Conservation (phyloP, 2,329 filamentous ascomycete genomes). For the Orbilia oligospora region DNA sequence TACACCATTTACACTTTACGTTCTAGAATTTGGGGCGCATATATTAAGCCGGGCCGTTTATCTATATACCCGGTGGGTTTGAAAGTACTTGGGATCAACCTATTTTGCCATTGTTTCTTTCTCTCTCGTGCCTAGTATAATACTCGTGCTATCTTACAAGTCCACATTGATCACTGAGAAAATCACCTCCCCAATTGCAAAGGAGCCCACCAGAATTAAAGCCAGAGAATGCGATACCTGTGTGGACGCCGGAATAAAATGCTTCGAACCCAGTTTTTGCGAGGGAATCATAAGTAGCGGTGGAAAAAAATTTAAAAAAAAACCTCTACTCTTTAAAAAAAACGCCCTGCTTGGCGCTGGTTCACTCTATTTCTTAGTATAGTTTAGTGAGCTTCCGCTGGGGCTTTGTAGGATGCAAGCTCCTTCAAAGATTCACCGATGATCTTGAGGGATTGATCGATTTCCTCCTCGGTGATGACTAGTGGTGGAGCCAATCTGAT, state of each 20-base stretch:
- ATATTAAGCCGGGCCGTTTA: background rate
- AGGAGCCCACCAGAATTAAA: constrained; percentile 20
- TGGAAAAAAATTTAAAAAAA: background rate
- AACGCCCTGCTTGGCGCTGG: too few relatives aligned
- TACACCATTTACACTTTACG: background rate
- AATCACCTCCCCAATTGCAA: background rate
- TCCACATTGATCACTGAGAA: constrained; percentile 9
- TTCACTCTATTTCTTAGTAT: background rate
- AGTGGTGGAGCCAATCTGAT: constrained; percentile 97
- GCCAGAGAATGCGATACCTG: constrained; percentile 18
- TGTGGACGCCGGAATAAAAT: constrained; percentile 28
- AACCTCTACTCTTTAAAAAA: too few relatives aligned
- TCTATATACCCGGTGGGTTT: background rate
- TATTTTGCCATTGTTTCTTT: background rate
- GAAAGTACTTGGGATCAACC: background rate
- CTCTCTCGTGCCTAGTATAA: constrained; percentile 22
- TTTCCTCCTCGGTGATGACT: constrained; percentile 90
- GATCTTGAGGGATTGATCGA: constrained; percentile 81
- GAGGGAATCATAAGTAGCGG: constrained; percentile 10
- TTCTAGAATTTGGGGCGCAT: background rate
- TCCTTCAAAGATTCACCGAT: constrained; percentile 87
- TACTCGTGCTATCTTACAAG: constrained; percentile 31
- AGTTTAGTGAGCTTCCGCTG: constrained; percentile 33
- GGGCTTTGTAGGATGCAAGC: constrained; percentile 68
- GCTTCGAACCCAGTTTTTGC: constrained; percentile 8